Base-by-base conservation (phyloP, 257 asterid species). In the Mitragyna speciosa region DNA sequence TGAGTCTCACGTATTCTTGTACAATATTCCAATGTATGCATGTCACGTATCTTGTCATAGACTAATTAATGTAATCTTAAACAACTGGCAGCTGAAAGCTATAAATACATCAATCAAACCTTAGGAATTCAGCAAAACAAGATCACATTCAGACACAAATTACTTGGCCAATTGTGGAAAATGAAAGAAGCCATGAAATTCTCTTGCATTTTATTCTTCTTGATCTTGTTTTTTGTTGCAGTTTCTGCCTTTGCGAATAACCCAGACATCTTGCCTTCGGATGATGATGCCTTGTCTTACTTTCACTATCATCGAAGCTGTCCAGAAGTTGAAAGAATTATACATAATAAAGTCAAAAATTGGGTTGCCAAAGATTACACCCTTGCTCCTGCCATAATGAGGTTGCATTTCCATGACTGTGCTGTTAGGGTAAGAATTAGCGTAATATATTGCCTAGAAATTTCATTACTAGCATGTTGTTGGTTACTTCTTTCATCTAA, bases 371-470 rank as follows among this genome's bases (percentile, higher is more conserved):
- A 16, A 14, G 98, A 94, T 65, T 68, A 72, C 82, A 87, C 96
- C 0, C 54, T 94, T 80, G 98, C 96, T 72, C 85, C 98, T 6
- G 83, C 89, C 78, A 84, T 94, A 83, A 89, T 93, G 41, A 94
- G 96, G 82, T 89, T 92, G 79, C 97, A 92, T 71, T 94, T 91
- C 78, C 97, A 92, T 41, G 97, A 94, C 80, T 92, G 98, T 30
- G 88, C 87, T 75, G 86, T 90, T 22, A 90, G 97, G 96, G 98
- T 94, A 85, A 33, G 63, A 45, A 19, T 4, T 56, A 54, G 43
- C n/a, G 1, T 3, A 56, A 24, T 6, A 19, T 56, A 4, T 36
- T 36, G 4, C 4, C 41, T 36, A 36, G 41, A 36, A 36, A 36
- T 36, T 36, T 52, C 15, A 16, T 52, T 15, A 0, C 17, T 3